These are phyloP conservation scores for bread wheat (Triticum aestivum) DNA, from an alignment of 176 grass and related monocot genomes.

Conservation along the genomic window IWGSC_CS_RefSeq_v2.1 NC_057809.1:495461057-495461556, in stretches of 20 bases:
- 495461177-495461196: constrained; percentile 17
- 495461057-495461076: background rate
- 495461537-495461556: too few relatives aligned
- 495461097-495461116: background rate
- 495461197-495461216: too few relatives aligned
- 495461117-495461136: background rate
- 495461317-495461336: background rate
- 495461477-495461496: too few relatives aligned
- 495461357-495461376: too few relatives aligned
- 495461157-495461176: background rate
- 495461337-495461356: too few relatives aligned
- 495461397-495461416: too few relatives aligned
- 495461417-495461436: too few relatives aligned
- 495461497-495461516: too few relatives aligned
- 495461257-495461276: constrained; percentile 2
- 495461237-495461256: constrained; percentile 17
- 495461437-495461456: too few relatives aligned
- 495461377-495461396: too few relatives aligned
- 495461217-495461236: constrained; percentile 26
- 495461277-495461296: constrained; percentile 15
- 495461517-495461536: too few relatives aligned
- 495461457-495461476: too few relatives aligned
- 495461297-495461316: constrained; percentile 30
- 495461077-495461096: background rate
- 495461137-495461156: background rate